These are phyloP conservation scores for Jimgerdemannia lactiflua DNA, from an alignment of 192 early-diverging fungal species.

Conservation along the genomic window DNA sequence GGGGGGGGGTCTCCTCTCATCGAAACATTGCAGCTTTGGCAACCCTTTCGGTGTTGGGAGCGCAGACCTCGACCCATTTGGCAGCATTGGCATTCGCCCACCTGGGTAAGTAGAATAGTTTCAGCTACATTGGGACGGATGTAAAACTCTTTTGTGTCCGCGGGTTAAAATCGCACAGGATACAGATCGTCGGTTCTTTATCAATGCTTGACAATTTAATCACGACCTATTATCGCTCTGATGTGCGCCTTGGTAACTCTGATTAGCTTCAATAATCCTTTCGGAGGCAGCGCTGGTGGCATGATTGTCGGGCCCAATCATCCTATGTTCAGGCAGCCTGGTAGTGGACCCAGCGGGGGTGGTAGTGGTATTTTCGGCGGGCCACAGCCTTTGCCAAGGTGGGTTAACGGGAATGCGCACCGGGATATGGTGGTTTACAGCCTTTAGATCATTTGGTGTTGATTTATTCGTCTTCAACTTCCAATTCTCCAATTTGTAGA, in stretches of 20 bases:
- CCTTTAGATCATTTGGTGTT: not conserved
- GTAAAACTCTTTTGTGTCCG: no score
- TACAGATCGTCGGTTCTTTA: no score
- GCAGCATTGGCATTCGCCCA: constrained; percentile 32
- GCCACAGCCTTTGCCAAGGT: constrained; percentile 57
- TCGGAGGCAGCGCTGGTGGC: constrained; percentile 59
- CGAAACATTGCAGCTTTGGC: not conserved
- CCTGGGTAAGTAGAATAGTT: constrained; percentile 31
- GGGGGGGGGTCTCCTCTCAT: no score
- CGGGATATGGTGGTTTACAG: not conserved
- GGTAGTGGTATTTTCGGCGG: constrained; percentile 51
- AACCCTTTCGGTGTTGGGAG: constrained; percentile 66
- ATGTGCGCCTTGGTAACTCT: not conserved
- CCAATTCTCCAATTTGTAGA: constrained; percentile 13
- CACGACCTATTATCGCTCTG: not conserved
- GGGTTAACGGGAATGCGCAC: no score
- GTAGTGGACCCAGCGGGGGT: constrained; percentile 30
- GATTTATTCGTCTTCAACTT: not conserved
- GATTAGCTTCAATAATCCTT: not conserved
- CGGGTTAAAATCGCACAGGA: no score
- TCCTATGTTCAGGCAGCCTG: constrained; percentile 76
- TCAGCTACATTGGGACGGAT: no score
- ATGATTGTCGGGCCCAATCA: constrained; percentile 89
- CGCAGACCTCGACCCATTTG: constrained; percentile 71
- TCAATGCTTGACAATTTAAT: no score